Evolutionary conservation across 2,329 filamentous ascomycete genomes (phyloP), one percentile per base, ranked within the genome.

Genomic region (Leptographium lundbergii): DNA sequence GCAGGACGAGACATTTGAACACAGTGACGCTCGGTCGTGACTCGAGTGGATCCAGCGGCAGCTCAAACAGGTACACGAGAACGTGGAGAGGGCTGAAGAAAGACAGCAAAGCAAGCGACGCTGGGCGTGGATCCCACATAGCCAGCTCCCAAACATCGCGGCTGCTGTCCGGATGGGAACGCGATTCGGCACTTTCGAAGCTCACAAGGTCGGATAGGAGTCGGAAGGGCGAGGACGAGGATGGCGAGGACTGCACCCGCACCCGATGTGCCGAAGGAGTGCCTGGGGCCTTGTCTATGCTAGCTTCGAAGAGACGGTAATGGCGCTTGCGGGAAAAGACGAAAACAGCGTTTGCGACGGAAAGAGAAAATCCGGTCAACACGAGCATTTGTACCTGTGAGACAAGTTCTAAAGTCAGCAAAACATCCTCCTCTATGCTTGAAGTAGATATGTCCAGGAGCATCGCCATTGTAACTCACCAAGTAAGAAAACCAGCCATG

Each of bases 131-230:
- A 69, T 97, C 91, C 94, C 94, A 99, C 7, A 97, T 80, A 1
- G 87, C 82, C 56, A 99, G 74, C 72, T 99, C 91, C 94, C 94
- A 99, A 11, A 99, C 94, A 71, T 99, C 91, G 13, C 86, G 81
- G 29, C 81, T 81, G 59, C 85, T 83, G 68, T 94, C 87, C 0
- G 92, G 89, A 71, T 96, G 88, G 32, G 90, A 87, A 68, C 91
- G 84, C 29, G 88, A 85, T 64, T 91, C 84, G n/a, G 91, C 89
- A 25, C 83, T 86, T 42, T 86, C 83, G 29, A 81, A 74, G 2
- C 83, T 78, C 39, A 96, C 73, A 52, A 89, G 75, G 63, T 80
- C 83, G 32, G 85, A 81, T 45, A 97, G 71, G 60, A 89, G 86
- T 58, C 85, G 83, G 47, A 97, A 69, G 1, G 94, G 92, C 1